Base-by-base conservation (phyloP, 768 basidiomycete species). In the Lactarius hatsudake region DNA sequence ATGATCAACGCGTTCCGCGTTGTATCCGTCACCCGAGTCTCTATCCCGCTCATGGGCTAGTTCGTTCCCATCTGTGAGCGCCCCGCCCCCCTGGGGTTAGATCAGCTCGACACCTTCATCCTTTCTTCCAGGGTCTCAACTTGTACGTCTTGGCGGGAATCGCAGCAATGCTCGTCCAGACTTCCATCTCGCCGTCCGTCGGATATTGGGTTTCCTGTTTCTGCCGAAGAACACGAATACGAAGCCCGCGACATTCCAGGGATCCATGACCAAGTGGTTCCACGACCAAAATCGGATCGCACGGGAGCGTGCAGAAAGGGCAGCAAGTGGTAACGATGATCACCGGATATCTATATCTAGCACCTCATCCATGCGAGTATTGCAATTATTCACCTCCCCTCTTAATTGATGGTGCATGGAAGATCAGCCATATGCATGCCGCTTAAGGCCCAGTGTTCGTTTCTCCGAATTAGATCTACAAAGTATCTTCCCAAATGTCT, bases 51-150 rank as follows among this genome's bases (percentile, higher is more conserved):
- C 72, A 81, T 87, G 78, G 77, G 78, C 20, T 77, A 77, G 28
- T 30, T 30, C 28, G 61, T 84, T 95, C 74, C 87, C 93, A 34
- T 78, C 85, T 2, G 94, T 93, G 76, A 73, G 89, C 79, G 12
- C 6, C 23, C 45, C 62, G n/a, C 30, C 30, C 26, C 55, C 28
- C 23, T 42, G 36, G 48, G 48, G 10, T 51, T 13, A 51, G 48
- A 51, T 54, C 43, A 18, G 18, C 17, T 53, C 5, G 28, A 60
- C 20, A 56, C 23, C 56, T 38, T 30, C 56, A 23, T 55, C 40
- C 28, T 13, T 66, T 20, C 26, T 6, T 51, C 6, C 61, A 89
- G 87, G 88, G 85, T 13, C 72, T 88, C 55, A 79, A 85, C 68
- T 71, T 89, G 64, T 86, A 87, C 76, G 79, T 88, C 76, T 74